Base-by-base conservation (phyloP, 192 early-diverging fungal genomes). In the Linnemannia exigua region DNA sequence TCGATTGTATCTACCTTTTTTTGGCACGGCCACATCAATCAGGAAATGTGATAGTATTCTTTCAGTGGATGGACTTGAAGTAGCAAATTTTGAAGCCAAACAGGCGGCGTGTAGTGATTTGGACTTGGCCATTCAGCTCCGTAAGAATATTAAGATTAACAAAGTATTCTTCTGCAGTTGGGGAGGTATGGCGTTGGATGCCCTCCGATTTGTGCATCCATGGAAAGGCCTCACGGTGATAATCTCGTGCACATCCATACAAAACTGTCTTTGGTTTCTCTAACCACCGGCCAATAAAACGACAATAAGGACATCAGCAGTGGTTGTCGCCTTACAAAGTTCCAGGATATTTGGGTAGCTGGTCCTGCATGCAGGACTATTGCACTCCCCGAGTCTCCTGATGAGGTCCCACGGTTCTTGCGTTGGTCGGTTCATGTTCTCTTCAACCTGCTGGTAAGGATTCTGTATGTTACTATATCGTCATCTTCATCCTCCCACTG, bases 301-400 rank as follows among this genome's bases (percentile, higher is more conserved):
- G 44, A 46, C 12, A 15, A 50, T 50, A 50, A 14, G 48, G 48
- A 50, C 15, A 16, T 5, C 5, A 50, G 76, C 76, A 46, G 70
- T 68, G 8, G 36, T 70, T 20, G 70, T 77, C n/a, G 70, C 76
- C 36, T 41, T 77, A 68, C 54, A 77, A 70, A 51, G 37, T 50
- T 70, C 37, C 68, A 77, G 54, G 76, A 77, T 69, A 70, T 70
- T 70, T 77, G 76, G 76, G 68, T 77, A 5, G 76, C 68, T 28
- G 76, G 67, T 54, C 67, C 67, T 38, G 68, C 68, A 22, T 77
- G 76, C 50, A 50, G 70, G 35, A 77, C 70, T 14, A 70, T 77
- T 50, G 38, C 58, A 54, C 68, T 77, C 2, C 76, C 76, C 37
- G 68, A 44, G 41, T 46, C 44, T 46, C 44, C 4, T 46, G 41